Percentiles rank a stretch among this genome's conserved stretches.
phyloP scores from a whole-genome alignment of 1,284 basidiomycete genomes.

The Ustanciosporium gigantosporum region DNA sequence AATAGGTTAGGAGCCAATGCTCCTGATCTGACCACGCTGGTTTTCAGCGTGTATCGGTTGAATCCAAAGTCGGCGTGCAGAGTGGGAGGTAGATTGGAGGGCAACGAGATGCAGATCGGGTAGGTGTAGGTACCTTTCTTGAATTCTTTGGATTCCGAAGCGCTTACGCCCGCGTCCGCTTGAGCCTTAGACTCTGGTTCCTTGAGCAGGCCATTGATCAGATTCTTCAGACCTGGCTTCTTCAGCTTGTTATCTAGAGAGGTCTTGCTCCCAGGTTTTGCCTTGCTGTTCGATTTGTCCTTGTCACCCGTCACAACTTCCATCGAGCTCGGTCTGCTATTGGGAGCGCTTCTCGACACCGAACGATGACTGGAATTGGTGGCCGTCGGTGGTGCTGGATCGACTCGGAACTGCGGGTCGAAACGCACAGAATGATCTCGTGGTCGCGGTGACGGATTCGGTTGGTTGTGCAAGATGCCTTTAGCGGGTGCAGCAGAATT shows the following conservation, averaged over 20 bases:
- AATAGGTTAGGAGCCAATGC: constrained; percentile 76
- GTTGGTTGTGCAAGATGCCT: constrained; percentile 29
- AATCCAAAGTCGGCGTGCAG: constrained; percentile 78
- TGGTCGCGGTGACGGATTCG: constrained; percentile 3
- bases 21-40: constrained; percentile 80
- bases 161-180: constrained; percentile 1
- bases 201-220: constrained; percentile 38
- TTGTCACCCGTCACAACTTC: constrained; percentile 11
- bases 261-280: constrained; percentile 7
- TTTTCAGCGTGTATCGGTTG: constrained; percentile 79
- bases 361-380: neutral
- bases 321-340: constrained; percentile 17
- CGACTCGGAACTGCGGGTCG: constrained; percentile 27
- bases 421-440: constrained; percentile 33
- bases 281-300: constrained; percentile 8
- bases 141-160: constrained; percentile 81
- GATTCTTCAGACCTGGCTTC: constrained; percentile 32
- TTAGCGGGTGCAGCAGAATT: constrained; percentile 3
- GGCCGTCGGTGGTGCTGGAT: constrained; percentile 2
- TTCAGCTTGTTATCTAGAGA: constrained; percentile 10
- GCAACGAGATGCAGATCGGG: constrained; percentile 86
- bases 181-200: constrained; percentile 20
- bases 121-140: constrained; percentile 89
- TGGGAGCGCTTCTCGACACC: constrained; percentile 7
- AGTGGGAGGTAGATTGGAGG: constrained; percentile 77